phyloP scores from a whole-genome alignment of 306 rosid species.

The Cyclanthera cordifolia region DNA sequence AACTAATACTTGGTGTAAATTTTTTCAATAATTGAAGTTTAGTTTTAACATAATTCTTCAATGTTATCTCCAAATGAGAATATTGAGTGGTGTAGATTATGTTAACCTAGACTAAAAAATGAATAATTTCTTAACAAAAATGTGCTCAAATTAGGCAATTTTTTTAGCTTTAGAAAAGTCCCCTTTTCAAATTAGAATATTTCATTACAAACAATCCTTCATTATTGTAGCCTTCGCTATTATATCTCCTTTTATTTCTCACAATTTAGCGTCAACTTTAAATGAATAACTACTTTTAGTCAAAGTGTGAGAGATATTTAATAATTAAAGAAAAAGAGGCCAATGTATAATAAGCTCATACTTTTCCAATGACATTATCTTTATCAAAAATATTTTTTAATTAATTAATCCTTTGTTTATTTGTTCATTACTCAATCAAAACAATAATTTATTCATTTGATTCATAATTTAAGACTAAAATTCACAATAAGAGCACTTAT shows the following conservation, averaged over 20 bases:
- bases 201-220: not conserved
- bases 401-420: not conserved
- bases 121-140: not conserved
- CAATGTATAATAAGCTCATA: not conserved
- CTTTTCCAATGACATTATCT: not conserved
- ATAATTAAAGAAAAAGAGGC: not conserved
- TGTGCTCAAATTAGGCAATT: not conserved
- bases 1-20: not conserved
- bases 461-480: not conserved
- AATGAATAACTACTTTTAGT: not conserved
- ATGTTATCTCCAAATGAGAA: not conserved
- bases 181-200: not conserved
- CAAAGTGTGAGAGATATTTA: not conserved
- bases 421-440: not conserved
- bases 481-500: not conserved
- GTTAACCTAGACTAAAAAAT: not conserved
- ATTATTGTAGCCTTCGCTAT: not conserved
- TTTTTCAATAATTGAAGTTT: not conserved
- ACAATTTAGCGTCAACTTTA: not conserved
- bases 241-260: not conserved
- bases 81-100: not conserved
- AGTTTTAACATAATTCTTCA: not conserved
- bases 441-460: not conserved
- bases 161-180: too few species aligned
- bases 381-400: not conserved